These are phyloP conservation scores for Agaricus bisporus DNA, from an alignment of 768 basidiomycete genomes.

Conservation along the genomic window DNA sequence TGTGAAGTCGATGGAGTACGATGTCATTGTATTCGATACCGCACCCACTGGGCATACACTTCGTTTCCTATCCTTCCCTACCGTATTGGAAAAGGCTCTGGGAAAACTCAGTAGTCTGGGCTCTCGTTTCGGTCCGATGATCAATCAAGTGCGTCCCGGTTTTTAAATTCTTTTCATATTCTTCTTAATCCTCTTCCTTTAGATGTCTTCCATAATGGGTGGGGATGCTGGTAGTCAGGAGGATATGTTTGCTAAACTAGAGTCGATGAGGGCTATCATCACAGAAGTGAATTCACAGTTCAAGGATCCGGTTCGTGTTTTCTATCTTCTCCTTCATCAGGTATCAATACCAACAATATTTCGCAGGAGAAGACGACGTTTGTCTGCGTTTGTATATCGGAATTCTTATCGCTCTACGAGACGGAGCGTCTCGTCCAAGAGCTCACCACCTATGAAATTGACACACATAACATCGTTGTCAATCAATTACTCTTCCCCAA, in stretches of 20 bases:
- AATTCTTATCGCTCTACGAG: slow-evolving; percentile 97
- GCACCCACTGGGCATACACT: slow-evolving; percentile 98
- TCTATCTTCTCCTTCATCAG: not conserved
- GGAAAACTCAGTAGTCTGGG: slow-evolving; percentile 93
- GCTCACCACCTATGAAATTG: slow-evolving; percentile 89
- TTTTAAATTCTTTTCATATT: not conserved
- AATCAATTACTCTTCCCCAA: slow-evolving; percentile 96
- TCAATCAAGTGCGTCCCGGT: slow-evolving; percentile 55
- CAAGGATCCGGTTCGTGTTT: slow-evolving; percentile 83
- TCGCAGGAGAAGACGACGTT: slow-evolving; percentile 95
- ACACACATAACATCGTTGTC: slow-evolving; percentile 98
- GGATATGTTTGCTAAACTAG: slow-evolving; percentile 98
- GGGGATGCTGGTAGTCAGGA: slow-evolving; percentile 86
- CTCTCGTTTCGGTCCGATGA: slow-evolving; percentile 95
- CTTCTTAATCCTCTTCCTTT: not conserved
- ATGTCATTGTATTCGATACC: slow-evolving; percentile 99
- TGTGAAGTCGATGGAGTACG: slow-evolving; percentile 99
- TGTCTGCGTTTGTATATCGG: slow-evolving; percentile 97
- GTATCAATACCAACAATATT: not conserved
- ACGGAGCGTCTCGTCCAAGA: slow-evolving; percentile 98
- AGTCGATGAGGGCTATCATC: slow-evolving; percentile 94
- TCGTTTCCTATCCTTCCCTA: slow-evolving; percentile 98
- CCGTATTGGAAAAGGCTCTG: slow-evolving; percentile 93
- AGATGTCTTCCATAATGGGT: slow-evolving; percentile 98
- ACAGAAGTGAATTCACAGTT: slow-evolving; percentile 99